Base-by-base conservation (phyloP, 2,329 filamentous ascomycete species). In the Botrytis cinerea region DNA sequence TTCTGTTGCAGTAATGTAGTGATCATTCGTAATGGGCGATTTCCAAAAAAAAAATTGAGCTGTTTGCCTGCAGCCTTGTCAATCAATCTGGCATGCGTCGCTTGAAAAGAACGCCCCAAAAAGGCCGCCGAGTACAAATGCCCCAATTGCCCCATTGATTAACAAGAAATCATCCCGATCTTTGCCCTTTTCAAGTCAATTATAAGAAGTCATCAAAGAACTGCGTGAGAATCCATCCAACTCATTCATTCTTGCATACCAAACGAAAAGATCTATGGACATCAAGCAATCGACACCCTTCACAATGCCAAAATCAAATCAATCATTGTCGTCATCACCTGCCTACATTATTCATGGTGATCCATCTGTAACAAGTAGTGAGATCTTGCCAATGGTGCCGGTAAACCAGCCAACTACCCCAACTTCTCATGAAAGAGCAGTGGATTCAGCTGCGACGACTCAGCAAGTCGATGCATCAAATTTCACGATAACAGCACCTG, bases 81-180 rank as follows among this genome's bases (percentile, higher is more conserved):
- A 32, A 22, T 54, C n/a, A 25, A 28, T 54, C 25, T 57, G 20
- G 43, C 48, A 57, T 45, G 18, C 1, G 32, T n/a, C n/a, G 4
- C n/a, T 28, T 20, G 16, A 28, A 18, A 28, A n/a, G 2, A 45
- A 20, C 28, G 38, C 38, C 25, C 22, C 40, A 45, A 28, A n/a
- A 25, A 45, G 38, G 16, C 14, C 38, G 4, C 66, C 48, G 35
- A 68, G 48, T 68, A 54, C 46, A 54, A 22, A 57, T 57, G 48
- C 35, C 66, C 66, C 35, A 68, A 57, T 32, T 43, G 46, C 48
- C 64, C 64, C 25, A 40, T 57, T 57, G 2, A 62, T n/a, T n/a
- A 18, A 18, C 32, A 62, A 22, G 35, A 40, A 7, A 62, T 43
- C 14, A 14, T 18, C 14, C 40, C 35, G n/a, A 62, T 18, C 1